Percentiles rank a stretch among this genome's conserved stretches.
Evolutionary conservation across 345 rosid species (phyloP).

Genomic region (Erucastrum elatum): DNA sequence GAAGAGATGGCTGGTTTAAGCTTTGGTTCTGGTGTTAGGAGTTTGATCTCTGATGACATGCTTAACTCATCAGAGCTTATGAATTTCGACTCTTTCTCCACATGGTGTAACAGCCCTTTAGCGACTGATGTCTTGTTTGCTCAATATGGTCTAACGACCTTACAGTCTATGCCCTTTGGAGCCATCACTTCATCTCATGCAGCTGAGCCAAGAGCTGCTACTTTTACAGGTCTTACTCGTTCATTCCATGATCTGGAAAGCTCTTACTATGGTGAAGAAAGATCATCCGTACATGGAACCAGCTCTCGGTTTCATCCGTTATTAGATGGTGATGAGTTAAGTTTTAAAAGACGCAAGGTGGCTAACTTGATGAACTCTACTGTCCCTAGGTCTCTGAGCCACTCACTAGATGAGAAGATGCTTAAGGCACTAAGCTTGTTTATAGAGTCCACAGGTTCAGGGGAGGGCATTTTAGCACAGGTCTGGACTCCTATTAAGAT

Average conservation of each 20-base stretch:
- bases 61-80: slow-evolving; percentile 51
- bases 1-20: slow-evolving; percentile 50
- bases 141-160: slow-evolving; percentile 45
- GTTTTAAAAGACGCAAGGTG: slow-evolving; percentile 34
- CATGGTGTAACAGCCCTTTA: slow-evolving; percentile 62
- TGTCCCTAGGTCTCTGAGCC: slow-evolving; percentile 48
- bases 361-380: slow-evolving; percentile 23
- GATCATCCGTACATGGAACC: slow-evolving; percentile 40
- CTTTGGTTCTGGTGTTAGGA: slow-evolving; percentile 56
- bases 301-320: slow-evolving; percentile 37
- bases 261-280: slow-evolving; percentile 53
- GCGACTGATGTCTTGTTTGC: slow-evolving; percentile 49
- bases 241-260: slow-evolving; percentile 37
- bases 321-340: slow-evolving; percentile 28
- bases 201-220: slow-evolving; percentile 36
- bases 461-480: slow-evolving; percentile 84
- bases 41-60: slow-evolving; percentile 49
- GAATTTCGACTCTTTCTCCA: slow-evolving; percentile 65
- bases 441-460: slow-evolving; percentile 67
- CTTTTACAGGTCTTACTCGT: slow-evolving; percentile 30
- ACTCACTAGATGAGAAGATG: slow-evolving; percentile 82
- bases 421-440: slow-evolving; percentile 75
- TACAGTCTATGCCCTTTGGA: slow-evolving; percentile 46
- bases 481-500: slow-evolving; percentile 76
- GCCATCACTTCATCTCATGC: slow-evolving; percentile 42